A percentile compares a stretch with the other conserved stretches of the same genome.
Conservation (phyloP, 202 grass and related monocot species). For the Hordeum pubiflorum region DNA sequence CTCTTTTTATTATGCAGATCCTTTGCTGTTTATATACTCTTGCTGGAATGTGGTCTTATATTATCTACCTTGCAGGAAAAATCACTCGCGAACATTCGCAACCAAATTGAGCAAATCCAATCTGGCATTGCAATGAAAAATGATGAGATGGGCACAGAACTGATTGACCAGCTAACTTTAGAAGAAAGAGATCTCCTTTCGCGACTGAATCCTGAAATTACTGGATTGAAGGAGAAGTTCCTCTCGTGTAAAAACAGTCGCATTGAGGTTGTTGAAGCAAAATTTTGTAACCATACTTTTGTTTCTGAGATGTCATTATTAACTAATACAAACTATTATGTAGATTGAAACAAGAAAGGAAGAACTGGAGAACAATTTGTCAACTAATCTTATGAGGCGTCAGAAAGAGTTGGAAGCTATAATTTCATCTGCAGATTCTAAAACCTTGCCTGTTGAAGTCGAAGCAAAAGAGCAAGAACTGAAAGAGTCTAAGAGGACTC, state of each 20-base stretch:
- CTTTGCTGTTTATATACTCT: background rate
- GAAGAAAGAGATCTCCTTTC: constrained; percentile 88
- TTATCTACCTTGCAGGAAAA: constrained; percentile 70
- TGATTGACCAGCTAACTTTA: constrained; percentile 91
- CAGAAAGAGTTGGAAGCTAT: constrained; percentile 90
- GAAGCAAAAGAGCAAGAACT: constrained; percentile 73
- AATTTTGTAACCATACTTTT: background rate
- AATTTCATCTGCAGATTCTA: constrained; percentile 82
- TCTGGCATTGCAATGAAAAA: constrained; percentile 92
- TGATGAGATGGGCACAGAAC: constrained; percentile 97
- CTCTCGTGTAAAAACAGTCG: constrained; percentile 79
- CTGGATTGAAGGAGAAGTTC: constrained; percentile 75
- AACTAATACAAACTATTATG: constrained; percentile 15
- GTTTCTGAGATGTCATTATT: constrained; percentile 3
- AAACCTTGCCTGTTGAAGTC: constrained; percentile 57
- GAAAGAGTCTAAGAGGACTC: constrained; percentile 58
- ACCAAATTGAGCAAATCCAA: constrained; percentile 93
- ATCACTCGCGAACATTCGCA: constrained; percentile 76
- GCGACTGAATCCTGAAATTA: constrained; percentile 95
- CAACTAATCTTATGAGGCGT: constrained; percentile 89
- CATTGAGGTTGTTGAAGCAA: constrained; percentile 64
- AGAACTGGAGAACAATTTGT: constrained; percentile 91
- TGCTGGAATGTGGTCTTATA: background rate
- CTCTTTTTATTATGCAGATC: background rate
- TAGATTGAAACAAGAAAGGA: constrained; percentile 98